phyloP scores from a whole-genome alignment of 1,284 basidiomycete genomes.

The Apiotrichum mycotoxinovorans region DNA sequence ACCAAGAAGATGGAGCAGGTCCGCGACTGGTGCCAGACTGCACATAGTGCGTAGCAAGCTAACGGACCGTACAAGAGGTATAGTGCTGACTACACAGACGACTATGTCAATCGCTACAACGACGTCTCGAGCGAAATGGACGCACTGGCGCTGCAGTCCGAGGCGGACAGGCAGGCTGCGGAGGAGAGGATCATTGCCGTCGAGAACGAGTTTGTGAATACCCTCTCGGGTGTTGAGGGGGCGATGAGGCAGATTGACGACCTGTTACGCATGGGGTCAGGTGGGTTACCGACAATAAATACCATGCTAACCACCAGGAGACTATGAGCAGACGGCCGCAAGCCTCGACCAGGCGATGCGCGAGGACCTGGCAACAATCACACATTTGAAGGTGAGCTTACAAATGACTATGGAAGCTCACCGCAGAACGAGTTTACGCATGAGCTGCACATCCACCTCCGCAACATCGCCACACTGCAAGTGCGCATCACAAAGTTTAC shows the following conservation, averaged over 20 bases:
- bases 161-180: constrained; percentile 65
- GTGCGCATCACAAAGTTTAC: constrained; percentile 69
- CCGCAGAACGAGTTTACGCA: constrained; percentile 70
- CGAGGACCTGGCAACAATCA: constrained; percentile 40
- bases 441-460: constrained; percentile 63
- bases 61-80: background rate
- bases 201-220: constrained; percentile 40
- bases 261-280: constrained; percentile 18
- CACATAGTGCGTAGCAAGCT: constrained; percentile 35
- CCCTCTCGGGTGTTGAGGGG: constrained; percentile 32
- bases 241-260: constrained; percentile 34
- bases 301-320: constrained; percentile 7
- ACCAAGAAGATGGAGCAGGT: constrained; percentile 47
- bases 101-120: constrained; percentile 34
- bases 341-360: constrained; percentile 45
- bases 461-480: constrained; percentile 70
- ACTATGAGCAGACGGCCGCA: constrained; percentile 25
- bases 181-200: constrained; percentile 57
- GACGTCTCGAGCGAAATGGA: constrained; percentile 32
- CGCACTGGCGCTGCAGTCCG: constrained; percentile 67
- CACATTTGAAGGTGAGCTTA: constrained; percentile 41
- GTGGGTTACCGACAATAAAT: background rate
- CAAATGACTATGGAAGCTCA: background rate
- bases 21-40: constrained; percentile 33
- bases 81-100: constrained; percentile 18